Evolutionary conservation across 805 yeast species (phyloP).

Genomic region (Ogataea zsoltii): DNA sequence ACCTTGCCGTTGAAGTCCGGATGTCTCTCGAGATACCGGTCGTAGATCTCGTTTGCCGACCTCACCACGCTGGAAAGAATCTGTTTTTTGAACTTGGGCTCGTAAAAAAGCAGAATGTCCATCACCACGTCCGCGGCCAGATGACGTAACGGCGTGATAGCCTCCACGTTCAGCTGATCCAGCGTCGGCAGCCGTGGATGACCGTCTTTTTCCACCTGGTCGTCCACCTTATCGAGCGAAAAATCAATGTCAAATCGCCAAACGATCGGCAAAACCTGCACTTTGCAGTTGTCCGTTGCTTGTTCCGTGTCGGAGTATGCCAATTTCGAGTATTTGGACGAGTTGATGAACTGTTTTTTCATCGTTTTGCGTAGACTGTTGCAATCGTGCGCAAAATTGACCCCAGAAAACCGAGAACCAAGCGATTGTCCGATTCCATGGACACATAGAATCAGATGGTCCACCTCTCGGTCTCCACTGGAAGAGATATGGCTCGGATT

Average conservation of each 20-base stretch:
- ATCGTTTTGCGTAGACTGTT: conserved; percentile 62
- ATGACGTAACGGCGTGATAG: conserved; percentile 73
- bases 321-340: conserved; percentile 42
- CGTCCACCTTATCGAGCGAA: conserved; percentile 44
- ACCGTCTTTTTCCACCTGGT: conserved; percentile 40
- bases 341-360: conserved; percentile 46
- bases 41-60: conserved; percentile 65
- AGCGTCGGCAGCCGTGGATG: conserved; percentile 56
- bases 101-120: conserved; percentile 79
- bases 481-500: conserved; percentile 43
- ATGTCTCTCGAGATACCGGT: conserved; percentile 57
- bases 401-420: conserved; percentile 74
- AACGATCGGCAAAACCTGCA: conserved; percentile 86
- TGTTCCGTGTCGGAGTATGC: conserved; percentile 33
- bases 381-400: conserved; percentile 85
- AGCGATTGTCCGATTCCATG: conserved; percentile 95
- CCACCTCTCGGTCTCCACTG: conserved; percentile 41
- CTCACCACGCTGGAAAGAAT: conserved; percentile 62
- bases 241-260: conserved; percentile 85
- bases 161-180: conserved; percentile 72
- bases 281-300: conserved; percentile 47
- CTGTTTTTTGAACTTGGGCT: conserved; percentile 61
- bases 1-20: conserved; percentile 80
- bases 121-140: conserved; percentile 83
- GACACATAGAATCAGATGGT: conserved; percentile 73